Conservation (phyloP, 208 protist species). For the Leptomonas pyrrhocoris region DNA sequence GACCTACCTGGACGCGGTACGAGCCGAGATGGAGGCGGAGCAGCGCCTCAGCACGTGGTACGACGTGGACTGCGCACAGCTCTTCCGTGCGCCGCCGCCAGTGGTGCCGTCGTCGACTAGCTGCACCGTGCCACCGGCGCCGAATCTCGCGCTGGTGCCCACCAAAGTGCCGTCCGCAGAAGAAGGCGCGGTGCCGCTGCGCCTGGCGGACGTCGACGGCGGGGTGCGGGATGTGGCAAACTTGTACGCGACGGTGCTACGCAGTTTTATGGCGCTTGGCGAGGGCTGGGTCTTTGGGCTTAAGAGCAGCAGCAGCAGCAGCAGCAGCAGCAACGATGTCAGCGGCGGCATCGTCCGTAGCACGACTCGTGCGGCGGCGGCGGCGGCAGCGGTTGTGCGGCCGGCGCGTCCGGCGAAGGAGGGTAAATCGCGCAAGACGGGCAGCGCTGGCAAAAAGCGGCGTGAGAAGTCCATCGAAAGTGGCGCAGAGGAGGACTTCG, state of each 20-base stretch:
- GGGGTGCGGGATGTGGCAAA: conserved; percentile 42
- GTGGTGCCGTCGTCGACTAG: background rate
- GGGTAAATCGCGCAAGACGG: background rate
- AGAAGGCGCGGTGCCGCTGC: conserved; percentile 3
- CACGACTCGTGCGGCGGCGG: too few relatives aligned
- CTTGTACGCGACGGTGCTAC: conserved; percentile 25
- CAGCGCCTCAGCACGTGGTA: conserved; percentile 38
- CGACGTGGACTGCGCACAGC: conserved; percentile 26
- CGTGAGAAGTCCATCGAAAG: background rate
- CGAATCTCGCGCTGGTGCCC: conserved; percentile 6
- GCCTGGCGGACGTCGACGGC: conserved; percentile 32
- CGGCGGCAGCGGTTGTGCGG: too few relatives aligned
- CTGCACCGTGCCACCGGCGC: background rate
- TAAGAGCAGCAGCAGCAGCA: background rate
- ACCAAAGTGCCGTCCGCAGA: background rate
- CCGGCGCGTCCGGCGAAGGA: background rate
- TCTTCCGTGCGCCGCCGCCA: conserved; percentile 15
- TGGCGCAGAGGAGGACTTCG: too few relatives aligned
- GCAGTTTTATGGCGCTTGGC: background rate
- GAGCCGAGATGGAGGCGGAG: conserved; percentile 31
- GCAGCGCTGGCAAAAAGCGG: background rate
- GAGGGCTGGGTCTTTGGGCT: background rate
- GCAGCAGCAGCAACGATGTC: background rate
- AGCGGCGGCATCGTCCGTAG: background rate
- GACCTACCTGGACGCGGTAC: conserved; percentile 44